Base-by-base conservation (phyloP, 306 rosid genomes). In the Dalbergia cultrata region DNA sequence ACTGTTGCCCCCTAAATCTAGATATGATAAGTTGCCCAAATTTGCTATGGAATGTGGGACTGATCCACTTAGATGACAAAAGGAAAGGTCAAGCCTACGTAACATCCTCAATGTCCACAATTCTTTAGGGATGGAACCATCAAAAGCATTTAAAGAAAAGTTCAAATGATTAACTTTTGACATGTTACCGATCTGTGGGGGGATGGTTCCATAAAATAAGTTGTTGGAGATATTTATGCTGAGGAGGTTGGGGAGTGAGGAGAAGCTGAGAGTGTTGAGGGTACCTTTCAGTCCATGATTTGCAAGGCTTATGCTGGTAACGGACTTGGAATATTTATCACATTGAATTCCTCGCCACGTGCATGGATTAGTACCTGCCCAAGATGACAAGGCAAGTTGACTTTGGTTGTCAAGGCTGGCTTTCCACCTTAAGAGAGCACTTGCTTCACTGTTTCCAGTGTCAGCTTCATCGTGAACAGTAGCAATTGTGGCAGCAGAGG, bases 251-350 rank as follows among this genome's bases (percentile, higher is more conserved):
- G 81, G 73, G 5, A 83, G 19, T 50, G 80, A 37, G 31, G 87
- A 83, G 60, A 83, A 83, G 7, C 7, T 39, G 17, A 83, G 73
- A 39, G 77, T 73, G 61, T 83, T 67, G 5, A 79, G 87, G 59
- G 83, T 78, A 83, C 83, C 87, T 83, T 79, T 49, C 0, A 83
- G 80, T 78, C 62, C 62, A 13, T 21, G 67, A 50, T 10, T 26
- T 58, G 44, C 4, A 67, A 83, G 73, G 19, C 31, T 9, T 59
- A 79, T 73, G 53, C 0, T 26, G 13, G 67, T 22, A 18, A 83
- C 37, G 0, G 77, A 79, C 0, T 59, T 59, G 10, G 77, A 47
- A 21, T 21, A 21, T 21, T 74, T 59, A 57, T 83, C 77, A 74
- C 87, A 83, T 0, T 50, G 5, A 39, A 83, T 60, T 49, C 73